Evolutionary conservation across 2,329 filamentous ascomycete genomes (phyloP).

Genomic region (Didymella lethalis): DNA sequence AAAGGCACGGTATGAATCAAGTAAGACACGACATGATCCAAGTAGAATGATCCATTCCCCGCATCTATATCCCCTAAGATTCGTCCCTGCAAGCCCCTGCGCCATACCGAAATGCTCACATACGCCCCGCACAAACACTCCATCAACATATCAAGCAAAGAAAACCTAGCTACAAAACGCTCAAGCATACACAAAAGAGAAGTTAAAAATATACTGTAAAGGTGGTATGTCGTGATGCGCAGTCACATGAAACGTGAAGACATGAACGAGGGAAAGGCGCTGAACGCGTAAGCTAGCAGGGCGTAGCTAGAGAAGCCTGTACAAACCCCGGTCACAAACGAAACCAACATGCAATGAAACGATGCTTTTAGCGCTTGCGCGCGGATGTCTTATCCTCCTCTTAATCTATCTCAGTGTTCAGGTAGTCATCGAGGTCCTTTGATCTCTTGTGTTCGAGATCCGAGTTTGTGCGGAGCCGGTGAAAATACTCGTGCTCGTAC

Average conservation of each 20-base stretch:
- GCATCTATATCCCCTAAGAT: too few relatives aligned
- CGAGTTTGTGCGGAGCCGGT: conserved; percentile 11
- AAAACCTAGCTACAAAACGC: neutral
- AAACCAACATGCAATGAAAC: conserved; percentile 1
- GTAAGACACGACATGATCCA: too few relatives aligned
- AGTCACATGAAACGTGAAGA: neutral
- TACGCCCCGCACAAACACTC: neutral
- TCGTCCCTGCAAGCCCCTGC: neutral
- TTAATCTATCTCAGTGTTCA: conserved; percentile 20
- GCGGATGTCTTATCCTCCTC: conserved; percentile 18
- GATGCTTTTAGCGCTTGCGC: conserved; percentile 22
- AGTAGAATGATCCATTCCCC: too few relatives aligned
- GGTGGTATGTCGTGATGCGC: conserved; percentile 8
- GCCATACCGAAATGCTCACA: neutral
- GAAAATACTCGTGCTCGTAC: conserved; percentile 22
- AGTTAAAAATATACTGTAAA: conserved; percentile 15
- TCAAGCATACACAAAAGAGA: conserved; percentile 7
- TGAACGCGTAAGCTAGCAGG: neutral
- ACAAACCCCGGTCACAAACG: conserved; percentile 1
- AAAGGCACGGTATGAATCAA: too few relatives aligned
- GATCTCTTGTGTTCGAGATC: conserved; percentile 12
- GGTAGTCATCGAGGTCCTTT: conserved; percentile 17
- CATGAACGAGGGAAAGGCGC: conserved; percentile 1
- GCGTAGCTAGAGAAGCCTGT: too few relatives aligned
- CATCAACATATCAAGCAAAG: neutral